Percentiles rank a stretch among this genome's conserved stretches.
Evolutionary conservation across 2,329 filamentous ascomycete species (phyloP).

Genomic region (Lasiodiplodia gonubiensis): DNA sequence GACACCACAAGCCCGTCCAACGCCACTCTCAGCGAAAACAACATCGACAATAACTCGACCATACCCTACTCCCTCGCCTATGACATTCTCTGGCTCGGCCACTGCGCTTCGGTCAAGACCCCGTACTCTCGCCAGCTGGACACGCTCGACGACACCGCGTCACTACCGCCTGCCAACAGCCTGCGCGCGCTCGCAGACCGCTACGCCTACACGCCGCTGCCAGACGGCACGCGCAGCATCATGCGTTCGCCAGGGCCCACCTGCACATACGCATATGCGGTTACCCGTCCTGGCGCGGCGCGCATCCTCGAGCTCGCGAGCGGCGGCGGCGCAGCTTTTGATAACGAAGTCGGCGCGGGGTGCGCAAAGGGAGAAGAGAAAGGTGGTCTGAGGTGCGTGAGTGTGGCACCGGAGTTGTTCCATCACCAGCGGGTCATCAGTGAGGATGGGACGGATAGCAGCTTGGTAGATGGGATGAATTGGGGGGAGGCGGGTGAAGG

Average conservation of each 20-base stretch:
- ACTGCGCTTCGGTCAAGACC: constrained; percentile 39
- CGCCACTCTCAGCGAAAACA: background rate
- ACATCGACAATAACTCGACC: constrained; percentile 24
- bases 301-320: constrained; percentile 33
- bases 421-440: constrained; percentile 32
- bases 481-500: background rate
- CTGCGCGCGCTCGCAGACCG: constrained; percentile 33
- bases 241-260: constrained; percentile 26
- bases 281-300: constrained; percentile 33
- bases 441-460: background rate
- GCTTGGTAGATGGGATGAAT: constrained; percentile 25
- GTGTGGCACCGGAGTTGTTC: constrained; percentile 37
- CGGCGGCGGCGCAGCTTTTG: constrained; percentile 20
- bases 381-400: constrained; percentile 36
- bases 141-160: constrained; percentile 4
- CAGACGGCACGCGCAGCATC: constrained; percentile 33
- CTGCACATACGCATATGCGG: constrained; percentile 31
- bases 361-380: constrained; percentile 11
- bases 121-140: constrained; percentile 31
- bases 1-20: background rate
- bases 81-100: constrained; percentile 46
- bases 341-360: constrained; percentile 22
- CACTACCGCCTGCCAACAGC: constrained; percentile 34
- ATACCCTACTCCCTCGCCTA: constrained; percentile 42
- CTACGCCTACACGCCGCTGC: constrained; percentile 31